Conservation (phyloP, 495 filamentous ascomycete genomes). For the Aspergillus funiculosus region DNA sequence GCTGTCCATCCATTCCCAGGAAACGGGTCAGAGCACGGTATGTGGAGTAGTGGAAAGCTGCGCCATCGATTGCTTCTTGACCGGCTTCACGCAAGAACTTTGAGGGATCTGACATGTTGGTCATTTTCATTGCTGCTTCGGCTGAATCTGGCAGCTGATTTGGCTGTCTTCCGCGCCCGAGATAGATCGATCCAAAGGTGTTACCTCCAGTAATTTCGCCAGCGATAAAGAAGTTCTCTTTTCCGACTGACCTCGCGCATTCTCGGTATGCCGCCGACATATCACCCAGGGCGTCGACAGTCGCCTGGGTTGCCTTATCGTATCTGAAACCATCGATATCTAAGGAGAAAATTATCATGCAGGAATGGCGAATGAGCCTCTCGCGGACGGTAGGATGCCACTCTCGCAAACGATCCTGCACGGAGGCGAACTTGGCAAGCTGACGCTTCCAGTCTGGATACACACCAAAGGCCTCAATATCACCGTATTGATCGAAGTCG, state of each 20-base stretch:
- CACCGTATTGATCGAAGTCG: slow-evolving; percentile 66
- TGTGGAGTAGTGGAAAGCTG: slow-evolving; percentile 65
- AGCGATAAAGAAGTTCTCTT: slow-evolving; percentile 58
- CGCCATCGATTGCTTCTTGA: slow-evolving; percentile 55
- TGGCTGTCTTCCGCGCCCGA: slow-evolving; percentile 58
- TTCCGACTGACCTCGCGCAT: slow-evolving; percentile 51
- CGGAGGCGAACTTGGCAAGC: slow-evolving; percentile 67
- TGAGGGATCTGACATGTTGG: slow-evolving; percentile 34
- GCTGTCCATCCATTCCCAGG: slow-evolving; percentile 57
- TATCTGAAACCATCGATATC: slow-evolving; percentile 67
- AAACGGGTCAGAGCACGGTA: slow-evolving; percentile 65
- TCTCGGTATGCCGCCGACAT: slow-evolving; percentile 48
- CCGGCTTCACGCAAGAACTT: slow-evolving; percentile 53
- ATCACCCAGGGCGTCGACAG: slow-evolving; percentile 54
- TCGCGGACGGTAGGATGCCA: slow-evolving; percentile 57
- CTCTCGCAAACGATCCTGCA: slow-evolving; percentile 68
- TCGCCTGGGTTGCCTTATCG: slow-evolving; percentile 62
- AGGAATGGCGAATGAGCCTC: slow-evolving; percentile 60
- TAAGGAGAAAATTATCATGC: slow-evolving; percentile 54
- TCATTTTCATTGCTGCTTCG: slow-evolving; percentile 41
- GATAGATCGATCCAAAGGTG: slow-evolving; percentile 56
- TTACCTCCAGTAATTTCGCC: slow-evolving; percentile 63
- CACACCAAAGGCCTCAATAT: slow-evolving; percentile 65
- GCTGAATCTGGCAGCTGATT: slow-evolving; percentile 38
- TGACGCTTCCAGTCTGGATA: slow-evolving; percentile 62